Base-by-base conservation (phyloP, 2,329 filamentous ascomycete species). In the Trichoderma sp. region DNA sequence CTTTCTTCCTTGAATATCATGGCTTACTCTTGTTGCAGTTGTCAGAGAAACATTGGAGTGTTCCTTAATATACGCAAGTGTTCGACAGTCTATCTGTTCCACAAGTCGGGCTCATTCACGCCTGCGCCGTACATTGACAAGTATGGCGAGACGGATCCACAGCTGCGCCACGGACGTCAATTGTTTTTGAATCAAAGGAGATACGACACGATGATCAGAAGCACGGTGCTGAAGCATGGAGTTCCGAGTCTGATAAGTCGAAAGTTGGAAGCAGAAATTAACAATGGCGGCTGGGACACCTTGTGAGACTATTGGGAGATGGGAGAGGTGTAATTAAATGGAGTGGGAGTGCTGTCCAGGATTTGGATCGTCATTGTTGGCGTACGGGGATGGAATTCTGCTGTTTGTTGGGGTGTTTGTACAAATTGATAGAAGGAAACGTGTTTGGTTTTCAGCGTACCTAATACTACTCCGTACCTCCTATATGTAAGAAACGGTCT, bases 41-140 rank as follows among this genome's bases (percentile, higher is more conserved):
- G 94, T 78, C 93, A 95, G 76, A 88, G 89, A 70, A 93, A 93
- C 73, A 89, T 97, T 57, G 95, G 95, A n/a, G 83, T 97, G 37
- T 98, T 96, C 81, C 90, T 99, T 78, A 97, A 97, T 78, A 94
- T 99, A 73, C 91, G 95, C 72, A 98, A 98, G 82, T 98, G 96
- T 81, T 92, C 91, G 72, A 89, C 97, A 48, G 88, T 97, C 69
- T 97, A 97, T 78, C 83, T 97, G 66, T 93, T 97, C 80, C 88
- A 90, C 69, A 83, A 85, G 35, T 91, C 92, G 56, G 95, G 95
- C 45, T 93, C 91, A 29, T 99, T 91, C 82, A 90, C 90, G 71
- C 87, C 90, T 50, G 94, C 95, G 4, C 95, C 95, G 0, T 99
- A 98, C 78, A 90, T 98, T 71, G 95, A 99, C 79, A 91, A 92